Conservation (phyloP, 208 protist species). For the Porcisia hertigi region DNA sequence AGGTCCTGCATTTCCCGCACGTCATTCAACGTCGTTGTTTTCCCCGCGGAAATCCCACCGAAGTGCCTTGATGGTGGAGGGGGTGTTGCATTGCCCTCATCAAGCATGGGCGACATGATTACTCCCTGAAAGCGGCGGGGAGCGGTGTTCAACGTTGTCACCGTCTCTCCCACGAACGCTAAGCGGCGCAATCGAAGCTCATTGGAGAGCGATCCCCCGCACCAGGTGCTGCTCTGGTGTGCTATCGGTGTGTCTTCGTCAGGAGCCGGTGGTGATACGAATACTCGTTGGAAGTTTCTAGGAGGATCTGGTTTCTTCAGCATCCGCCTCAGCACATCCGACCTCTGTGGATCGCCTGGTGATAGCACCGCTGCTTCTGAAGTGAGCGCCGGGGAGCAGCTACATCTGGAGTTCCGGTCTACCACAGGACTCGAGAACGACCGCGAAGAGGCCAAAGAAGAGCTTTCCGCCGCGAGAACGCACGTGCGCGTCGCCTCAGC, state of each 20-base stretch:
- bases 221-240: not conserved
- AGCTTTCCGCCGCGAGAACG: not conserved
- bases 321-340: not conserved
- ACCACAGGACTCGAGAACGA: not conserved
- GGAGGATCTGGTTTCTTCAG: not conserved
- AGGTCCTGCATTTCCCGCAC: constrained; percentile 23
- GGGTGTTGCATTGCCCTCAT: not conserved
- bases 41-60: not conserved
- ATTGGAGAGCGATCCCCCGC: not conserved
- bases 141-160: not conserved
- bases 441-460: not conserved
- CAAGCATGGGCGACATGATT: constrained; percentile 13
- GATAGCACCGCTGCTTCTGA: not conserved
- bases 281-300: not conserved
- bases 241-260: not conserved
- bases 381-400: constrained; percentile 2
- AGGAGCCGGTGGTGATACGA: constrained; percentile 5
- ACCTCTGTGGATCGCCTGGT: not conserved
- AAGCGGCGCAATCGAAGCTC: not conserved
- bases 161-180: not conserved
- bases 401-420: not conserved
- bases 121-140: not conserved
- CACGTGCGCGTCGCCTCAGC: not conserved
- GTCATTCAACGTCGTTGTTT: not conserved
- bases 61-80: not conserved